A percentile compares a stretch with the other conserved stretches of the same genome.
Conservation (phyloP, 202 grass and related monocot species). For the Setaria viridis region DNA sequence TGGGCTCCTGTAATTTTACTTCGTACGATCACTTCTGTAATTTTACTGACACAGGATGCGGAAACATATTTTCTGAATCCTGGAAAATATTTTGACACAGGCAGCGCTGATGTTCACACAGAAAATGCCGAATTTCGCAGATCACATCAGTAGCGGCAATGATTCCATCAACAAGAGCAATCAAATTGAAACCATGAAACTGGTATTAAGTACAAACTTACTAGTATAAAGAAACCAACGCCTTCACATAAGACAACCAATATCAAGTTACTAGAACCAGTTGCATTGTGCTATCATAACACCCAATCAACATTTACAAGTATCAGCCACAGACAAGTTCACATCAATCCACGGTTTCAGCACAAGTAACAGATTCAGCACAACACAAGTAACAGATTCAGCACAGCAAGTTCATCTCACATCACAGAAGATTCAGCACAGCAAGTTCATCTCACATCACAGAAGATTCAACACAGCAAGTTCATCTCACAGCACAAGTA, state of each 20-base stretch:
- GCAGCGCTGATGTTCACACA: conserved; percentile 15
- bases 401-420: too few relatives aligned
- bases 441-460: too few relatives aligned
- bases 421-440: too few relatives aligned
- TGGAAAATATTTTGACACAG: too few relatives aligned
- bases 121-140: conserved; percentile 25
- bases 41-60: conserved; percentile 31
- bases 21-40: background rate
- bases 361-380: too few relatives aligned
- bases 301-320: background rate
- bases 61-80: conserved; percentile 28
- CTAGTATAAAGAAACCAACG: background rate
- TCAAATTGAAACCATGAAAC: background rate
- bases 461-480: too few relatives aligned
- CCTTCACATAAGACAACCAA: conserved; percentile 6
- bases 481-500: too few relatives aligned
- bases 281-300: background rate
- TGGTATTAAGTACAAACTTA: background rate
- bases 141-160: background rate
- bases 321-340: background rate
- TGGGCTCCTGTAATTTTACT: too few relatives aligned
- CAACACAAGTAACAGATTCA: too few relatives aligned
- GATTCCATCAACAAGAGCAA: background rate
- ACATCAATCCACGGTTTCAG: background rate
- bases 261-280: background rate